Percentiles rank a stretch among this genome's conserved stretches.
Conservation (phyloP, 352 stramenopile species). For the Pseudoperonospora humuli region DNA sequence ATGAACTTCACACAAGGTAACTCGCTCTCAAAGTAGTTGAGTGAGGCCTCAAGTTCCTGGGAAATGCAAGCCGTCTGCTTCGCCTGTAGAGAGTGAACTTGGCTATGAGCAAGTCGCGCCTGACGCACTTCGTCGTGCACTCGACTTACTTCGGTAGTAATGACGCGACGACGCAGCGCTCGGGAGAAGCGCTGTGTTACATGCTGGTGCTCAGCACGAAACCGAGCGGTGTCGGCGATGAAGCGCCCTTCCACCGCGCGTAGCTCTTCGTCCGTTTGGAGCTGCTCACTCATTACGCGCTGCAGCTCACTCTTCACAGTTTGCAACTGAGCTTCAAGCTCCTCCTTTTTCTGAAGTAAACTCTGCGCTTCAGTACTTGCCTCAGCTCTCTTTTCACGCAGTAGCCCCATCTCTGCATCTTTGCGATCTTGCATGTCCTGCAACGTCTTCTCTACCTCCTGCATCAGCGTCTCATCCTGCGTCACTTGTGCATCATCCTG, state of each 20-base stretch:
- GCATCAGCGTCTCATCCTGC: constrained; percentile 29
- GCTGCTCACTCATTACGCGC: constrained; percentile 24
- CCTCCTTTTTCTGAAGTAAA: constrained; percentile 39
- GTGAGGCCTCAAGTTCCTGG: constrained; percentile 57
- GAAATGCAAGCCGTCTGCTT: constrained; percentile 41
- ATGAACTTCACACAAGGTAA: constrained; percentile 78
- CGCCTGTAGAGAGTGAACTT: constrained; percentile 33
- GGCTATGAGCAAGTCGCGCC: constrained; percentile 29
- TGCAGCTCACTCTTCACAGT: constrained; percentile 45
- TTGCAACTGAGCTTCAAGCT: constrained; percentile 46
- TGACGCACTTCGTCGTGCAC: constrained; percentile 32
- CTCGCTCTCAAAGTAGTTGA: constrained; percentile 71
- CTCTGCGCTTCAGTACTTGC: constrained; percentile 12
- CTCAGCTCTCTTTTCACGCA: constrained; percentile 24
- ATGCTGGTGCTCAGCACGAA: constrained; percentile 44
- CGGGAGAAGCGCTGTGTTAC: constrained; percentile 31
- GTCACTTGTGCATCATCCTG: constrained; percentile 9
- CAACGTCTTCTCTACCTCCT: constrained; percentile 26
- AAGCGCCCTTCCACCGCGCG: constrained; percentile 41
- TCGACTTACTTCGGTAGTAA: constrained; percentile 27
- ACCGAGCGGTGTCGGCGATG: constrained; percentile 29
- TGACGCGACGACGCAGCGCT: constrained; percentile 30
- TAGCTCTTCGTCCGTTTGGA: constrained; percentile 39
- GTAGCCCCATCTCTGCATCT: constrained; percentile 18
- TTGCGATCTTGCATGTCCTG: constrained; percentile 39